phyloP scores from a whole-genome alignment of 495 filamentous ascomycete species.

The Lasiosphaeria ovina region DNA sequence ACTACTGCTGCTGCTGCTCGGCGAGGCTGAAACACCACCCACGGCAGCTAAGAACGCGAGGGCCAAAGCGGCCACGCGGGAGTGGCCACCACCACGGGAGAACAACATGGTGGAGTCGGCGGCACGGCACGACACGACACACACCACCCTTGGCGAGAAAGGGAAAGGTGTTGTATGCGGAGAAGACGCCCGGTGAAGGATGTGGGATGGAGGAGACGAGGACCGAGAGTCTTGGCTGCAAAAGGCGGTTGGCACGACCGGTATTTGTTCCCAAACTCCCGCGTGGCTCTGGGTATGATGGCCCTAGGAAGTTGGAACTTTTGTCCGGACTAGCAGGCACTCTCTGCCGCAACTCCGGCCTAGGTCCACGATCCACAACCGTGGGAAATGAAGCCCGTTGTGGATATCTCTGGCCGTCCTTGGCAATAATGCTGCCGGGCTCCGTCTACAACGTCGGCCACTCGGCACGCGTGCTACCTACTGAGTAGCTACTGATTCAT shows the following conservation, averaged over 20 bases:
- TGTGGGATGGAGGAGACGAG: constrained; percentile 2
- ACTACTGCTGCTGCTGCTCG: neutral
- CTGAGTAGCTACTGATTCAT: no score
- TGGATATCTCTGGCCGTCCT: no score
- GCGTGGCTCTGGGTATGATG: neutral
- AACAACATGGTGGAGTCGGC: constrained; percentile 3
- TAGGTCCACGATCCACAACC: no score
- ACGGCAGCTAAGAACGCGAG: constrained; percentile 13
- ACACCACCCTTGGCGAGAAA: neutral
- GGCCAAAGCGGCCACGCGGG: constrained; percentile 13
- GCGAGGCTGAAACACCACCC: neutral
- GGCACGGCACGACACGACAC: no score
- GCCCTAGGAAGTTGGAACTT: neutral
- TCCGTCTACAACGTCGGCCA: no score
- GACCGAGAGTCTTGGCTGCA: constrained; percentile 7
- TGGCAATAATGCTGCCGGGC: no score
- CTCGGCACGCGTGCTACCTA: no score
- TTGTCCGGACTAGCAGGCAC: no score
- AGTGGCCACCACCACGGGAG: constrained; percentile 7
- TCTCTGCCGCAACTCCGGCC: no score
- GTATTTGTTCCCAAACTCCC: neutral
- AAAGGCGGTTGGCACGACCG: neutral
- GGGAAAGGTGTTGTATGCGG: neutral
- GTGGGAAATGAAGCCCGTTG: no score
- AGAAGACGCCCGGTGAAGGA: neutral